A percentile compares a stretch with the other conserved stretches of the same genome.
Evolutionary conservation across 31 red algal genomes (phyloP).

Genomic region (Asparagopsis taxiformis): DNA sequence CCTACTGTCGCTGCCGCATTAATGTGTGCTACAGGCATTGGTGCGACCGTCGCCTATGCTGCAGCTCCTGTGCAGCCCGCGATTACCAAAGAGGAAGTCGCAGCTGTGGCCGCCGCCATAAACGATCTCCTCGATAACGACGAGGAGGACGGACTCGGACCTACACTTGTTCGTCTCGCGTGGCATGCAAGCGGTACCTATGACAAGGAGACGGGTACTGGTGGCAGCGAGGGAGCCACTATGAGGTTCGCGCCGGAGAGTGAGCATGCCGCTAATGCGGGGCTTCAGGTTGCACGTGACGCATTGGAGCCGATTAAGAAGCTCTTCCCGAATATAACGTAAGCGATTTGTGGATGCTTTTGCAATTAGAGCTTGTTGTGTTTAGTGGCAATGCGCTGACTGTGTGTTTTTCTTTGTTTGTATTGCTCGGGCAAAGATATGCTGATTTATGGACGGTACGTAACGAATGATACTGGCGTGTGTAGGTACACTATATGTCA

Average conservation of each 20-base stretch:
- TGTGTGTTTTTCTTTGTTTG: not conserved
- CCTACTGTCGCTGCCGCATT: too few relatives aligned
- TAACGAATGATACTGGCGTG: not conserved
- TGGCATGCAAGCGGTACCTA: slow-evolving; percentile 82
- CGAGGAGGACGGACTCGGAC: slow-evolving; percentile 63
- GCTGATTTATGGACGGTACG: slow-evolving; percentile 49
- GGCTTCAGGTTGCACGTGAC: slow-evolving; percentile 48
- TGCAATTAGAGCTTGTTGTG: not conserved
- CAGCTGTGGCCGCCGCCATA: slow-evolving; percentile 28
- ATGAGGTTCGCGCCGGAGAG: slow-evolving; percentile 69
- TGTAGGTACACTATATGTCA: not conserved
- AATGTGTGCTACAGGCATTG: slow-evolving; percentile 13
- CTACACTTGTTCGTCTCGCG: slow-evolving; percentile 57
- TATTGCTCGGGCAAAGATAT: slow-evolving; percentile 2
- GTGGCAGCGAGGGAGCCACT: slow-evolving; percentile 73
- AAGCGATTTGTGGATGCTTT: not conserved
- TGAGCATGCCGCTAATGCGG: slow-evolving; percentile 69
- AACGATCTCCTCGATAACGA: slow-evolving; percentile 50
- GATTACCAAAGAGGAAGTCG: slow-evolving; percentile 40
- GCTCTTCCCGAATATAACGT: slow-evolving; percentile 62
- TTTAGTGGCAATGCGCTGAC: not conserved
- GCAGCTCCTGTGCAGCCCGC: slow-evolving; percentile 11
- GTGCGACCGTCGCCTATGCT: slow-evolving; percentile 25
- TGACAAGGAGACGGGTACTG: slow-evolving; percentile 49
- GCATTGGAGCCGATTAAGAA: slow-evolving; percentile 61